phyloP scores from a whole-genome alignment of 2,329 filamentous ascomycete genomes.

The Sphaerulina populicola region DNA sequence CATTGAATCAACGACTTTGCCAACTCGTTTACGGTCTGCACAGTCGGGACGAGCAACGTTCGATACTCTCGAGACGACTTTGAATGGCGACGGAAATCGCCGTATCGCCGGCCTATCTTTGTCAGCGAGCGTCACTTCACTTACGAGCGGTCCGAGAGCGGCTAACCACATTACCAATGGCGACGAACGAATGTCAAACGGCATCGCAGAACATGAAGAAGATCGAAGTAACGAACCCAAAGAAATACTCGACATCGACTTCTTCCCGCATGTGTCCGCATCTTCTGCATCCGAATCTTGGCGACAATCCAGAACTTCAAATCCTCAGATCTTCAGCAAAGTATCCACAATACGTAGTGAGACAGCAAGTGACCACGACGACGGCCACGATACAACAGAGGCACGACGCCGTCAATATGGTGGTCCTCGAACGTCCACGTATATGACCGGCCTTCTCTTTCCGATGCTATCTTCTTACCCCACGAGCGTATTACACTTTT shows the following conservation, averaged over 20 bases:
- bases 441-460: constrained; percentile 52
- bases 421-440: constrained; percentile 26
- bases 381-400: constrained; percentile 26
- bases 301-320: constrained; percentile 1
- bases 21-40: constrained; percentile 56
- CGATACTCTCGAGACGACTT: constrained; percentile 53
- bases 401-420: constrained; percentile 30
- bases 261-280: constrained; percentile 21
- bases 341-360: constrained; percentile 35
- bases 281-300: constrained; percentile 15
- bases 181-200: constrained; percentile 30
- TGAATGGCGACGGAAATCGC: constrained; percentile 71
- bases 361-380: constrained; percentile 31
- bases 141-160: constrained; percentile 25
- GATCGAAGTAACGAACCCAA: constrained; percentile 7
- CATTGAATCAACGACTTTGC: constrained; percentile 69
- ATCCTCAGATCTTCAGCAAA: constrained; percentile 36
- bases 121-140: constrained; percentile 44
- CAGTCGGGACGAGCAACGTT: constrained; percentile 45
- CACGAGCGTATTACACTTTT: constrained; percentile 52
- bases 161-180: constrained; percentile 24
- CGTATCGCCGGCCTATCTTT: constrained; percentile 68
- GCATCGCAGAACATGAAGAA: constrained; percentile 20
- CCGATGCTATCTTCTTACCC: constrained; percentile 81
- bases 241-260: constrained; percentile 23